A percentile compares a stretch with the other conserved stretches of the same genome.
These are phyloP conservation scores for Cryphonectria nitschkei DNA, from an alignment of 2,329 filamentous ascomycete species.

Conservation along the genomic window DNA sequence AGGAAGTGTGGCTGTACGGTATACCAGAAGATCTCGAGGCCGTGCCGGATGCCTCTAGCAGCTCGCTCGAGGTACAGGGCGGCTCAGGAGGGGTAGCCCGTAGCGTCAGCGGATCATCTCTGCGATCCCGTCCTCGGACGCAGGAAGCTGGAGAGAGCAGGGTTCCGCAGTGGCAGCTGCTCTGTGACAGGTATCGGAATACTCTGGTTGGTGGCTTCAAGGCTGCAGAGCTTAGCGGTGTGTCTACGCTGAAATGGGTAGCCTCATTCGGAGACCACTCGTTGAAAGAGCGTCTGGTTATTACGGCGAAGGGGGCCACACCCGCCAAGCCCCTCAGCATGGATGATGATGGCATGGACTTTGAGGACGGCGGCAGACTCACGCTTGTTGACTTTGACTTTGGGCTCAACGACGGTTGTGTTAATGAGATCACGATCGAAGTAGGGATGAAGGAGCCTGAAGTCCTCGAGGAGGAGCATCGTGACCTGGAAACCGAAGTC, in stretches of 20 bases:
- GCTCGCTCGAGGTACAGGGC: conserved; percentile 27
- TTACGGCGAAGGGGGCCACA: conserved; percentile 72
- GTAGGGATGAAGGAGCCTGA: conserved; percentile 73
- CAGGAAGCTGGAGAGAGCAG: conserved; percentile 41
- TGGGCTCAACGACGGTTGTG: conserved; percentile 56
- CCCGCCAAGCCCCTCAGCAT: conserved; percentile 62
- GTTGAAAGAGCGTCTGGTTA: conserved; percentile 63
- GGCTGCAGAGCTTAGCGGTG: conserved; percentile 66
- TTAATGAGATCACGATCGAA: conserved; percentile 68
- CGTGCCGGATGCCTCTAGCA: conserved; percentile 46
- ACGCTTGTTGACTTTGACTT: conserved; percentile 77
- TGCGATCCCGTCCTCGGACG: conserved; percentile 42
- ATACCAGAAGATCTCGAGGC: conserved; percentile 74
- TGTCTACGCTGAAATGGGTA: conserved; percentile 75
- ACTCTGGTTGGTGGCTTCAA: conserved; percentile 70
- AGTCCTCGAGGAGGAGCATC: conserved; percentile 71
- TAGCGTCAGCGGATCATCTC: conserved; percentile 47
- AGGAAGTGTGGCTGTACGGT: conserved; percentile 78
- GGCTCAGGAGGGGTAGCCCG: conserved; percentile 39
- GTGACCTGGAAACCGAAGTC: conserved; percentile 77
- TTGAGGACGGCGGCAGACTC: conserved; percentile 78
- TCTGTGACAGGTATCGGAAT: conserved; percentile 71
- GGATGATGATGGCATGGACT: conserved; percentile 69
- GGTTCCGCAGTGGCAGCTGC: conserved; percentile 69
- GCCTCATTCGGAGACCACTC: conserved; percentile 54